These are phyloP conservation scores for Penicillium sp. DNA, from an alignment of 2,329 filamentous ascomycete genomes.

Conservation along the genomic window DNA sequence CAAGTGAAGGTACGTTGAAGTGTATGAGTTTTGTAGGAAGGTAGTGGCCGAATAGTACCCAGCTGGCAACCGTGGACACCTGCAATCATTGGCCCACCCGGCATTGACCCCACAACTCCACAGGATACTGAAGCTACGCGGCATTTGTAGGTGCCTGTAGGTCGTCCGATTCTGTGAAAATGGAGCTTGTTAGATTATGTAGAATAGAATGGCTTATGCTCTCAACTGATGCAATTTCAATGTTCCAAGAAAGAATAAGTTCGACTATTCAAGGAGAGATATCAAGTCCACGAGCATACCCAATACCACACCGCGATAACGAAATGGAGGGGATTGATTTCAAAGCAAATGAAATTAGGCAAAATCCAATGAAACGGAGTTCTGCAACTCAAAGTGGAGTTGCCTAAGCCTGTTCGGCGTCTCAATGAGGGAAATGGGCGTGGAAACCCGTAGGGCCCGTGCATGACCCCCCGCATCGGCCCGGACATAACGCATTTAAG, in stretches of 20 bases:
- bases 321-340: background rate
- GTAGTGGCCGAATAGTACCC: background rate
- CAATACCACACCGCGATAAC: background rate
- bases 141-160: no score
- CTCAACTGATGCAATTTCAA: no score
- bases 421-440: slow-evolving; percentile 11
- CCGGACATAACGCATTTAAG: background rate
- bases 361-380: background rate
- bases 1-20: no score
- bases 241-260: no score
- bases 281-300: background rate
- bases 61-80: background rate
- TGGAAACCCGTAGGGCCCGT: background rate
- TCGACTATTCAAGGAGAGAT: no score
- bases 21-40: no score
- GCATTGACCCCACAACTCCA: background rate
- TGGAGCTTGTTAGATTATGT: no score
- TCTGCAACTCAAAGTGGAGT: background rate
- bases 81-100: background rate
- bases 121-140: background rate
- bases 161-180: no score
- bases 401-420: slow-evolving; percentile 5
- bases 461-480: slow-evolving; percentile 14
- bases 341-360: background rate
- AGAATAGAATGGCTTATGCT: no score